phyloP scores from a whole-genome alignment of 345 rosid genomes.

The Psidium friedrichsthalianum region DNA sequence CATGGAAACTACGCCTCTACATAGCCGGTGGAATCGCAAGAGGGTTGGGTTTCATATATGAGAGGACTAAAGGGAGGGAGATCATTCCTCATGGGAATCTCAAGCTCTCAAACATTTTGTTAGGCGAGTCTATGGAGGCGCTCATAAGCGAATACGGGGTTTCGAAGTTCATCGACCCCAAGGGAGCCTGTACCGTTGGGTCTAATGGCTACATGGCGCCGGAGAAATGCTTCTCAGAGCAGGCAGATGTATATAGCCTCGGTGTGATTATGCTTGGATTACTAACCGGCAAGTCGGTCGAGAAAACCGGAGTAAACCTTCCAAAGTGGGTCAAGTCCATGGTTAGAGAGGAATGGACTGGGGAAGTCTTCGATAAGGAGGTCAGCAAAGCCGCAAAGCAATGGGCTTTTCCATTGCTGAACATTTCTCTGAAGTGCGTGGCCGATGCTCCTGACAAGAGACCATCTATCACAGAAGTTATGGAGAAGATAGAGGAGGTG shows the following conservation, averaged over 20 bases:
- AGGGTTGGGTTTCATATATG: constrained; percentile 39
- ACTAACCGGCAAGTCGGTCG: constrained; percentile 42
- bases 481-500: constrained; percentile 35
- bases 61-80: constrained; percentile 9
- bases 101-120: constrained; percentile 48
- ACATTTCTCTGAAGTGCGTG: constrained; percentile 38
- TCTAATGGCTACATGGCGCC: constrained; percentile 34
- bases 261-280: constrained; percentile 44
- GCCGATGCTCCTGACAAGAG: constrained; percentile 27
- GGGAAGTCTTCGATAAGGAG: constrained; percentile 58
- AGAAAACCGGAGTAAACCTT: constrained; percentile 40
- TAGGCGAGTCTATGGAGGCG: constrained; percentile 28
- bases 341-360: constrained; percentile 72
- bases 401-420: constrained; percentile 46
- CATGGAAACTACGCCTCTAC: constrained; percentile 40
- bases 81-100: constrained; percentile 48
- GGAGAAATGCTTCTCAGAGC: constrained; percentile 25
- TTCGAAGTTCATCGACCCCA: constrained; percentile 18
- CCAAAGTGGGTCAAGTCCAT: constrained; percentile 55
- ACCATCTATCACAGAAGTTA: constrained; percentile 24
- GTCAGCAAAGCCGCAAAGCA: constrained; percentile 28
- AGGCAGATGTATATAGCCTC: constrained; percentile 42
- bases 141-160: constrained; percentile 39
- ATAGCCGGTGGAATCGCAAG: constrained; percentile 37
- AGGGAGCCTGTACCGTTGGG: not conserved